Base-by-base conservation (phyloP, 2,329 filamentous ascomycete species). In the Colletotrichum nymphaeae region DNA sequence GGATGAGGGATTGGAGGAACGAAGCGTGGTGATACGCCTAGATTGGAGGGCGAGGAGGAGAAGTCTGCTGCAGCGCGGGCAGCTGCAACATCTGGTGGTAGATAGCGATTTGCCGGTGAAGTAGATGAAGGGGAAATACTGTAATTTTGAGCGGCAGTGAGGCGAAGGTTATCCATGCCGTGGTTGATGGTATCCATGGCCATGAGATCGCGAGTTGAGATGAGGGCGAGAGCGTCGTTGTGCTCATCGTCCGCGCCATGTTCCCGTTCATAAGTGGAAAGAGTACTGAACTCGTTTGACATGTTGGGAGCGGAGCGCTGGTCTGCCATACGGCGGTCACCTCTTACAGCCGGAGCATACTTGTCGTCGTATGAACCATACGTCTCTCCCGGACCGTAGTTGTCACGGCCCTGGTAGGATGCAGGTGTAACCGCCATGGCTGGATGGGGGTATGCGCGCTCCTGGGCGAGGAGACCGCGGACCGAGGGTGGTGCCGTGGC, bases 171-270 rank as follows among this genome's bases (percentile, higher is more conserved):
- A 16, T 81, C 81, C 81, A 87, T 85, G 37, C 82, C 81, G 5
- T 81, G 77, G 30, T 82, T 83, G 32, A 87, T 77, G 3, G 74
- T 78, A 63, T 89, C 87, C 75, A 88, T 82, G 49, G 84, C 82
- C 76, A 91, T 83, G 24, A 91, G 82, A 57, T 90, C 88, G 14
- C 82, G 82, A 0, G 89, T 91, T 0, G 88, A 89, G 60, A 91
- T 89, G 52, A 90, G 80, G 4, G 85, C 84, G 76, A 86, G 83
- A 1, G 84, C 82, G 19, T 83, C 82, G 35, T 78, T 78, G 14
- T 79, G 78, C 4, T 77, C 78, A 7, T 80, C 80, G 5, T 84
- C 83, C n/a, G 83, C 83, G 2, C 85, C 84, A 2, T 82, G 82
- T 9, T 77, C 77, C 4, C 76, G 77, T 58, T 84, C 84, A 65